These are phyloP conservation scores for Rhinocladiella mackenziei DNA, from an alignment of 2,329 filamentous ascomycete species.

Conservation along the genomic window DNA sequence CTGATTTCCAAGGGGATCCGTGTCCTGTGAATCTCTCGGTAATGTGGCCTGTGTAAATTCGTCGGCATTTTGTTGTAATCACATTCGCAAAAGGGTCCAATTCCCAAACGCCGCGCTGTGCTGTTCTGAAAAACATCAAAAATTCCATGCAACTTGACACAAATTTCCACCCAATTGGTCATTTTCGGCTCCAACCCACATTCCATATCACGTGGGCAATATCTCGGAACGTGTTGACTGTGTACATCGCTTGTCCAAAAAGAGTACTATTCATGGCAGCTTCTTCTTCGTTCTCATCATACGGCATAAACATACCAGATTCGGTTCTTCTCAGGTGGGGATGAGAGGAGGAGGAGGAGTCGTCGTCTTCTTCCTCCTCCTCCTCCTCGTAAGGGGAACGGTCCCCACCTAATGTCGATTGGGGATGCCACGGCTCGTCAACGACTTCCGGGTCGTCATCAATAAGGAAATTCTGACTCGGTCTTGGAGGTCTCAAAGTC, in stretches of 20 bases:
- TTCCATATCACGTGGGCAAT: constrained; percentile 66
- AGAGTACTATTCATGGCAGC: constrained; percentile 57
- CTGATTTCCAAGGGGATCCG: no score
- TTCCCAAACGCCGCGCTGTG: constrained; percentile 21
- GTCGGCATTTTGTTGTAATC: background rate
- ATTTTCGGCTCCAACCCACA: constrained; percentile 51
- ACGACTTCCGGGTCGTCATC: constrained; percentile 56
- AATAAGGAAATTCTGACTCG: constrained; percentile 63
- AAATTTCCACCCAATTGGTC: constrained; percentile 5
- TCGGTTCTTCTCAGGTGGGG: constrained; percentile 69
- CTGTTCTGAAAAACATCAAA: constrained; percentile 6
- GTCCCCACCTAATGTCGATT: constrained; percentile 17
- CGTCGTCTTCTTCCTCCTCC: constrained; percentile 55
- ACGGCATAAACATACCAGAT: constrained; percentile 90
- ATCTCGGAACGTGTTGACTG: constrained; percentile 62
- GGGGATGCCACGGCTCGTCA: constrained; percentile 46
- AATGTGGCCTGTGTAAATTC: background rate
- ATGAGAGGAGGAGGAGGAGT: no score
- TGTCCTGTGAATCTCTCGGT: background rate
- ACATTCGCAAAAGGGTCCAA: background rate
- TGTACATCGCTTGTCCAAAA: constrained; percentile 76
- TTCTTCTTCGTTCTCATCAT: constrained; percentile 63
- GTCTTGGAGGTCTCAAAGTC: constrained; percentile 68
- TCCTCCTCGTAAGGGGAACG: constrained; percentile 33
- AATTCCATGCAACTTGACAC: background rate